These are phyloP conservation scores for Microthyrium microscopicum DNA, from an alignment of 2,329 filamentous ascomycete genomes.

Conservation along the genomic window DNA sequence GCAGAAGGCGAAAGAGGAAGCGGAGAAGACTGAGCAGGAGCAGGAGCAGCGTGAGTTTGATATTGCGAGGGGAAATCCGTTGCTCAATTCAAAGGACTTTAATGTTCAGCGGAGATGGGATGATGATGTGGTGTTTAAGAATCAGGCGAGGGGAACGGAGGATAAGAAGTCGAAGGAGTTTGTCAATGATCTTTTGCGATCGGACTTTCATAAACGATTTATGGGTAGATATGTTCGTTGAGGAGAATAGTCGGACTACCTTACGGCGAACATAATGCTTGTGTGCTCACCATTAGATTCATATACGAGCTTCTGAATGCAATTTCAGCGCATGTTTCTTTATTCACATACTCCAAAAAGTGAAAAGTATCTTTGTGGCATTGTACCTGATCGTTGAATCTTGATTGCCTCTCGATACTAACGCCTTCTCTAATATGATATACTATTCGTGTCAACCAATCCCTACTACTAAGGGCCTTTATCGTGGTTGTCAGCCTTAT, in stretches of 20 bases:
- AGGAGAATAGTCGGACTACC: too few species aligned
- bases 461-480: too few species aligned
- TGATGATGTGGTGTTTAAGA: constrained; percentile 98
- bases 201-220: constrained; percentile 95
- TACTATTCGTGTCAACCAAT: too few species aligned
- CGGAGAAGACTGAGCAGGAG: constrained; percentile 62
- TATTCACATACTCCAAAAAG: neutral
- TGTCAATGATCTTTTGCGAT: constrained; percentile 86
- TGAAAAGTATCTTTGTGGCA: neutral
- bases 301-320: neutral
- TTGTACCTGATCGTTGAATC: neutral
- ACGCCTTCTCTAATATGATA: too few species aligned
- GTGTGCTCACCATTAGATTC: neutral
- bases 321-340: neutral
- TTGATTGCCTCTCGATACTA: neutral
- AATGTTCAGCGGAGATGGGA: constrained; percentile 90
- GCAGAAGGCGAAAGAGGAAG: constrained; percentile 67
- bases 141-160: constrained; percentile 88
- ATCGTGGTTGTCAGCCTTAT: too few species aligned
- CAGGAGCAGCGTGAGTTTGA: constrained; percentile 71
- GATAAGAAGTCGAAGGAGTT: constrained; percentile 90
- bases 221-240: constrained; percentile 45
- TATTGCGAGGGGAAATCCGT: constrained; percentile 80
- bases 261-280: too few species aligned
- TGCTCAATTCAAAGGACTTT: constrained; percentile 78